These are phyloP conservation scores for Irpex sp. DNA, from an alignment of 1,284 basidiomycete genomes.

Conservation along the genomic window DNA sequence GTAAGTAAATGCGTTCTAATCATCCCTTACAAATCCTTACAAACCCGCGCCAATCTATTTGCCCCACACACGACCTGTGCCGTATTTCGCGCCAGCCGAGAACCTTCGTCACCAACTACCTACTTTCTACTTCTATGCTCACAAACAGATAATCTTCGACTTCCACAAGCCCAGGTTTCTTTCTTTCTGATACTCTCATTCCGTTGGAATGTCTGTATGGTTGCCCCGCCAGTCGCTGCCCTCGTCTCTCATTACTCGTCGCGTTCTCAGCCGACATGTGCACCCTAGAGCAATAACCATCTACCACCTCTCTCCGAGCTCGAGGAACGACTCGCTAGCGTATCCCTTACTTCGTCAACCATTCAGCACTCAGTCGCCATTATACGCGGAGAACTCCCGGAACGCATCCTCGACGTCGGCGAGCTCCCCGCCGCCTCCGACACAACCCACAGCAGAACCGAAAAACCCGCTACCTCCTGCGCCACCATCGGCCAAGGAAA, in stretches of 20 bases:
- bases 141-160: not conserved
- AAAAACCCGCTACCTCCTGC: conserved; percentile 43
- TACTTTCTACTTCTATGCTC: not conserved
- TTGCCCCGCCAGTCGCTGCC: conserved; percentile 35
- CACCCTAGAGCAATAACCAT: conserved; percentile 10
- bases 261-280: conserved; percentile 23
- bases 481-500: conserved; percentile 48
- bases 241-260: conserved; percentile 40
- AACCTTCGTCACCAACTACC: conserved; percentile 6
- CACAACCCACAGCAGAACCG: conserved; percentile 27
- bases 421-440: conserved; percentile 11
- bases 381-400: conserved; percentile 11
- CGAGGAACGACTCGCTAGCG: not conserved
- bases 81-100: not conserved
- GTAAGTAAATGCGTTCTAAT: not conserved
- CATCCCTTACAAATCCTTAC: not conserved
- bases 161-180: not conserved
- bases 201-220: conserved; percentile 31
- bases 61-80: not conserved
- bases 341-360: conserved; percentile 16
- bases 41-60: not conserved
- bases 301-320: conserved; percentile 10
- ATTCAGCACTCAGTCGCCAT: conserved; percentile 27
- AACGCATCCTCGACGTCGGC: conserved; percentile 18
- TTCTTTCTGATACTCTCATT: conserved; percentile 6